Conservation (phyloP, 2,329 filamentous ascomycete species). For the Helotiales sp. region DNA sequence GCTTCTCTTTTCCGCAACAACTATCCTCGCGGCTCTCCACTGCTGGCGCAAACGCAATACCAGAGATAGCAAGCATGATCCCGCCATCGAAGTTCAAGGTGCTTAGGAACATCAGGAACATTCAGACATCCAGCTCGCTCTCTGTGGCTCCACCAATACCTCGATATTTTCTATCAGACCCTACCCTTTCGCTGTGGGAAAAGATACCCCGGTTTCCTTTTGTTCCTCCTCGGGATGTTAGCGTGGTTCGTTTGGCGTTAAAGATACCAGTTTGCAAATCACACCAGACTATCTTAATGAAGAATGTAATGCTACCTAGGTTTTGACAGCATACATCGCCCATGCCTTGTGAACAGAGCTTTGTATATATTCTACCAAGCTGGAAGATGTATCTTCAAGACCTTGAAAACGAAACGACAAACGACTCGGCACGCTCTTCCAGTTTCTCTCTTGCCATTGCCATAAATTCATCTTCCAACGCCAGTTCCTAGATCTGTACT, state of each 20-base stretch:
- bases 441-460: background rate
- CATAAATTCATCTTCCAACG: too few relatives aligned
- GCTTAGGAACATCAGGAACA: too few relatives aligned
- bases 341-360: too few relatives aligned
- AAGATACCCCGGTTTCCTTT: constrained; percentile 5
- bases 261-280: constrained; percentile 2
- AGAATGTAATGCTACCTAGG: too few relatives aligned
- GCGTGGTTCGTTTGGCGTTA: background rate
- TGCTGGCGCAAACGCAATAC: constrained; percentile 40
- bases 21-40: constrained; percentile 47
- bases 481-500: background rate
- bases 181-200: background rate
- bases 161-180: background rate
- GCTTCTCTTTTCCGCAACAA: constrained; percentile 52
- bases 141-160: background rate
- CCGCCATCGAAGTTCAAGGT: constrained; percentile 21
- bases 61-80: constrained; percentile 18
- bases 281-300: too few relatives aligned
- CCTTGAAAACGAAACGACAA: background rate
- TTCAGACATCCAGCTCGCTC: too few relatives aligned
- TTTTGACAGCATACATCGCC: too few relatives aligned
- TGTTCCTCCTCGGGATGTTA: background rate
- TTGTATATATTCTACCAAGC: too few relatives aligned
- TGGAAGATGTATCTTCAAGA: too few relatives aligned
- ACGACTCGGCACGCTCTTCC: background rate